Evolutionary conservation across 148 eudicot species (phyloP), one percentile per base, ranked within the genome.

Genomic region (Camellia granthamiana): DNA sequence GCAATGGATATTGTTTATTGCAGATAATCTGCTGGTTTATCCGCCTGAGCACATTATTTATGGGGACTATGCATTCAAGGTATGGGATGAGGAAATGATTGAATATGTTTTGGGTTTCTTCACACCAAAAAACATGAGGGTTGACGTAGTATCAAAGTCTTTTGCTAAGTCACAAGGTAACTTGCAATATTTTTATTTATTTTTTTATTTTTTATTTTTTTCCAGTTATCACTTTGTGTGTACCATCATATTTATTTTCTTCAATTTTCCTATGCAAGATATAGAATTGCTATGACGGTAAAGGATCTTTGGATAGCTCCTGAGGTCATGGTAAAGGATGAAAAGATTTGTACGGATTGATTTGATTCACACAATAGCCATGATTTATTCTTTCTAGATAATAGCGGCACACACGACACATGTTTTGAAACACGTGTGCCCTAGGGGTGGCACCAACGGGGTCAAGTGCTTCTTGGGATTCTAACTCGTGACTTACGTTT

Each of bases 31-130:
- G 82, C 95, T 91, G 77, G 72, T 88, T 52, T 96, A 90, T 86
- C 97, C 98, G 61, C 97, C 99, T 16, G 90, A 96, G 76, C 98
- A 96, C 83, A 91, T 92, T 75, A 91, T 96, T 21, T 96, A 91
- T 85, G 99, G 98, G 63, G 92, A 96, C 83, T 96, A 92, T 85
- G 93, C 97, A 54, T 91, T 86, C 83, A 84, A 92, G 84, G 85
- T 88, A 56, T 96, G 99, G 99, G 99, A 96, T 82, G 91, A 82
- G 47, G 89, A 91, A 52, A 87, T 88, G 88, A 87, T 90, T 70
- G 84, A 81, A 65, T 60, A 60, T 82, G 79, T 92, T 75, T 88
- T 96, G 83, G 77, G 83, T 72, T 90, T 88, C 88, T 89, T 96
- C 83, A 87, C 81, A 64, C 97, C 99, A 14, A 91, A 88, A 69